These are phyloP conservation scores for Zalaria obscura DNA, from an alignment of 2,329 filamentous ascomycete species.

Conservation along the genomic window DNA sequence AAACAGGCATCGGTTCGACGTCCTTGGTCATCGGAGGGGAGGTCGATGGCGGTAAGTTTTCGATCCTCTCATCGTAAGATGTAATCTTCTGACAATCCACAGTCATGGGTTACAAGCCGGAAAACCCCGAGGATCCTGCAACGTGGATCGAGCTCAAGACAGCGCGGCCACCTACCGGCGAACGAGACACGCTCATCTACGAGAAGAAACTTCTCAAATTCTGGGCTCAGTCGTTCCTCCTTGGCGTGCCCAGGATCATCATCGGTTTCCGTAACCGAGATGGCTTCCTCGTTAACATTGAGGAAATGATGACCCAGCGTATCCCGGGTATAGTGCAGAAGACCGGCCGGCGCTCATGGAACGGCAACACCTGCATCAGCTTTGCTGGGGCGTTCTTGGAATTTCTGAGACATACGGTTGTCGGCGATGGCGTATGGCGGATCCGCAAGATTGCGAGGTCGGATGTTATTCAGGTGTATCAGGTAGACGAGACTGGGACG, in stretches of 20 bases:
- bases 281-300: constrained; percentile 56
- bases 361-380: constrained; percentile 87
- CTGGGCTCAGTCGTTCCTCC: constrained; percentile 91
- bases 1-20: constrained; percentile 67
- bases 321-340: constrained; percentile 66
- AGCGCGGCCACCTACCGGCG: constrained; percentile 35
- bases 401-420: constrained; percentile 33
- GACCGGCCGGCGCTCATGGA: constrained; percentile 57
- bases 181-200: constrained; percentile 55
- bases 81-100: constrained; percentile 2
- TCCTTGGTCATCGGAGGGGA: constrained; percentile 76
- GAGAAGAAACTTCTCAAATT: constrained; percentile 80
- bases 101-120: constrained; percentile 77
- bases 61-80: constrained; percentile 2
- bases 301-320: constrained; percentile 65
- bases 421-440: constrained; percentile 63
- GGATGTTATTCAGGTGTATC: constrained; percentile 57
- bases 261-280: constrained; percentile 69
- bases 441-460: constrained; percentile 51
- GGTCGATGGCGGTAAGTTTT: constrained; percentile 63
- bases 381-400: constrained; percentile 67
- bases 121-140: constrained; percentile 48
- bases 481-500: constrained; percentile 58
- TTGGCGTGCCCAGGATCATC: constrained; percentile 77
- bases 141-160: constrained; percentile 97